Conservation (phyloP, 2,329 filamentous ascomycete species). For the Trichophyton schoenleinii region DNA sequence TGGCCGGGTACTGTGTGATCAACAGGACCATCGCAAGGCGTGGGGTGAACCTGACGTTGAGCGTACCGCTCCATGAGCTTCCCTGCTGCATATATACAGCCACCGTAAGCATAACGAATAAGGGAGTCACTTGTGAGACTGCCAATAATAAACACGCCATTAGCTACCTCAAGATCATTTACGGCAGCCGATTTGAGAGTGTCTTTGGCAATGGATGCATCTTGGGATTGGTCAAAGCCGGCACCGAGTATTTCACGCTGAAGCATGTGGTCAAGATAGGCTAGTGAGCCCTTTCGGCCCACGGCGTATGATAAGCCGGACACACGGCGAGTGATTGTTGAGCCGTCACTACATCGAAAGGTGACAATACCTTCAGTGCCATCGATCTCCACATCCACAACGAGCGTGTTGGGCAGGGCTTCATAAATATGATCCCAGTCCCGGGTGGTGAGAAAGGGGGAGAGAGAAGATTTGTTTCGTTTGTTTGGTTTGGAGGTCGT, state of each 20-base stretch:
- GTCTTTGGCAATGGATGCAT: conserved; percentile 37
- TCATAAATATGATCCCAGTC: conserved; percentile 43
- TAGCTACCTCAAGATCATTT: conserved; percentile 41
- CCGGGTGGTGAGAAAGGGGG: conserved; percentile 36
- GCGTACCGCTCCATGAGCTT: conserved; percentile 29
- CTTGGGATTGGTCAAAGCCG: conserved; percentile 12
- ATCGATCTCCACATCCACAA: conserved; percentile 28
- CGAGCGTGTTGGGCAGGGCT: conserved; percentile 42
- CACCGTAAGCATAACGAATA: conserved; percentile 47
- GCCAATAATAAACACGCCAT: conserved; percentile 44
- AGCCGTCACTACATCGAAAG: conserved; percentile 34
- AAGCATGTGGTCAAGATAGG: conserved; percentile 38
- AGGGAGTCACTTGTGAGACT: conserved; percentile 50
- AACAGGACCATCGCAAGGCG: not conserved
- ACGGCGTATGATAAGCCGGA: conserved; percentile 43
- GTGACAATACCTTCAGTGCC: conserved; percentile 27
- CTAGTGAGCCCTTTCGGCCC: conserved; percentile 43
- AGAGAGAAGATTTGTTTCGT: conserved; percentile 25
- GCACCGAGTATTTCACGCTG: conserved; percentile 35
- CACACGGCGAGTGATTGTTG: conserved; percentile 34
- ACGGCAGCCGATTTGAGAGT: conserved; percentile 43
- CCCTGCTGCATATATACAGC: conserved; percentile 45
- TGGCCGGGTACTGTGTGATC: not conserved
- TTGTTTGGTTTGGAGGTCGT: conserved; percentile 12
- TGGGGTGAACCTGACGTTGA: not conserved